A percentile compares a stretch with the other conserved stretches of the same genome.
Evolutionary conservation across 1,284 basidiomycete species (phyloP).

Genomic region (Phenoliferia sp.): DNA sequence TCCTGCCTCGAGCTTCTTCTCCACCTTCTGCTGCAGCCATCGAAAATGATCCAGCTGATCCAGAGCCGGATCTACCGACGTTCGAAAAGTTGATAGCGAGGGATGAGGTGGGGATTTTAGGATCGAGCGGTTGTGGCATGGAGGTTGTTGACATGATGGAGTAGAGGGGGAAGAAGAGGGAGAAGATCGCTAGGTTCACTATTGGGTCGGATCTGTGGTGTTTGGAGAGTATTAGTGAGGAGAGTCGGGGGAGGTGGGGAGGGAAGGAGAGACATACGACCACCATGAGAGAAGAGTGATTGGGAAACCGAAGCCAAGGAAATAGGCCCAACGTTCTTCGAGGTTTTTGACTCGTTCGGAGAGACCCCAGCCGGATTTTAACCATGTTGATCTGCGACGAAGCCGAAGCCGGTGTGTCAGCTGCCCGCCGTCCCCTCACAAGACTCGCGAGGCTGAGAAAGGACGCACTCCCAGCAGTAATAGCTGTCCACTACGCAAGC

Average conservation of each 20-base stretch:
- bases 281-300: slow-evolving; percentile 24
- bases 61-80: no score
- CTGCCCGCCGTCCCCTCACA: no score
- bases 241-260: neutral
- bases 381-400: slow-evolving; percentile 44
- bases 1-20: slow-evolving; percentile 51
- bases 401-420: neutral
- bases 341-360: slow-evolving; percentile 63
- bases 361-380: slow-evolving; percentile 63
- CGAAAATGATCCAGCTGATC: slow-evolving; percentile 46
- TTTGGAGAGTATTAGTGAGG: slow-evolving; percentile 43
- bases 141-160: slow-evolving; percentile 30
- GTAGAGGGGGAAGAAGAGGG: slow-evolving; percentile 61
- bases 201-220: slow-evolving; percentile 60
- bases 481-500: slow-evolving; percentile 74
- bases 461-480: slow-evolving; percentile 75
- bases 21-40: slow-evolving; percentile 36
- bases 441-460: neutral
- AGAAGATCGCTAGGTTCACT: slow-evolving; percentile 70
- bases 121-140: slow-evolving; percentile 25
- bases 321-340: slow-evolving; percentile 81
- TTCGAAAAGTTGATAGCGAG: slow-evolving; percentile 61
- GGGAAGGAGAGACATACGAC: slow-evolving; percentile 14
- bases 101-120: slow-evolving; percentile 61
- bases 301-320: slow-evolving; percentile 64